These are phyloP conservation scores for Mariannaea sp. DNA, from an alignment of 2,329 filamentous ascomycete genomes.

Conservation along the genomic window DNA sequence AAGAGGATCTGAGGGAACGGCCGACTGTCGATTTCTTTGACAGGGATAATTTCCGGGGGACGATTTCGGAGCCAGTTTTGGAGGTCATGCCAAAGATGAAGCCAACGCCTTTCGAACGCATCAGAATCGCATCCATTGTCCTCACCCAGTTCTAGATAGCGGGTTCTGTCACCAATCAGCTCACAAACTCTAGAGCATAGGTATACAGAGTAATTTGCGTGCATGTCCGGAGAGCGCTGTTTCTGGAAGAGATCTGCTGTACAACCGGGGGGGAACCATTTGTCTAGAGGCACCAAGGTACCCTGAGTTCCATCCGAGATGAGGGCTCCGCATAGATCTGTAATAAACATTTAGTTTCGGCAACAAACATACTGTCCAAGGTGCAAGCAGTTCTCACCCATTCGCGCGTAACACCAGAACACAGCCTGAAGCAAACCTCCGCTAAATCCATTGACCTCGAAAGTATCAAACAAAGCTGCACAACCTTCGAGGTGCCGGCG, in stretches of 20 bases:
- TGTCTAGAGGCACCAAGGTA: constrained; percentile 53
- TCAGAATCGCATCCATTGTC: constrained; percentile 49
- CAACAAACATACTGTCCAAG: not conserved
- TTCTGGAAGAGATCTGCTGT: constrained; percentile 44
- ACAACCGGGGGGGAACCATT: constrained; percentile 53
- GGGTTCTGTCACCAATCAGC: constrained; percentile 54
- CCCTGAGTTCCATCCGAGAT: constrained; percentile 58
- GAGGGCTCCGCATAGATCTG: constrained; percentile 60
- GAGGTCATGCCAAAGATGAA: constrained; percentile 54
- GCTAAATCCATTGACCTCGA: constrained; percentile 58
- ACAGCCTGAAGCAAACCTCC: constrained; percentile 58
- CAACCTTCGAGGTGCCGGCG: constrained; percentile 61
- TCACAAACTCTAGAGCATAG: constrained; percentile 58
- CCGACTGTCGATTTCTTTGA: constrained; percentile 48
- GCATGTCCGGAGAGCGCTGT: constrained; percentile 53
- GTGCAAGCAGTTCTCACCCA: constrained; percentile 47
- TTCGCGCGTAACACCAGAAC: constrained; percentile 64
- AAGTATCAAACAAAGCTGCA: constrained; percentile 57
- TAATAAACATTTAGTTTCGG: constrained; percentile 1
- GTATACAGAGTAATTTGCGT: constrained; percentile 64
- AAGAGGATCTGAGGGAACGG: constrained; percentile 60
- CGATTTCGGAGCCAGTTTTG: constrained; percentile 53
- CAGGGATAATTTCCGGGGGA: constrained; percentile 52
- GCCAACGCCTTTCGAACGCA: constrained; percentile 51
- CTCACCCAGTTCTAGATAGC: constrained; percentile 53